Percentiles rank a stretch among this genome's conserved stretches.
These are phyloP conservation scores for Fusarium veterinarium DNA, from an alignment of 2,329 filamentous ascomycete species.

Conservation along the genomic window DNA sequence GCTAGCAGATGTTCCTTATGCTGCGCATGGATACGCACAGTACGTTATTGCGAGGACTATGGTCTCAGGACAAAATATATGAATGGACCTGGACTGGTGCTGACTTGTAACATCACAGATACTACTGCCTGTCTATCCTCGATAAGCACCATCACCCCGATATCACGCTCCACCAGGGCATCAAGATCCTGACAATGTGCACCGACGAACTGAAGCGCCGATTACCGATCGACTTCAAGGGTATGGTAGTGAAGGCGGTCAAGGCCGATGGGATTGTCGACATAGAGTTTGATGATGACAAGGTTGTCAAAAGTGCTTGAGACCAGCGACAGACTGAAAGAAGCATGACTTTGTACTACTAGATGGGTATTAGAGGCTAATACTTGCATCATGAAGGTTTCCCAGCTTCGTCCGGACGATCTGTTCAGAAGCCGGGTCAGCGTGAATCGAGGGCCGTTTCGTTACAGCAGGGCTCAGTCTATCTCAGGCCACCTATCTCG, in stretches of 20 bases:
- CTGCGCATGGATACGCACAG: slow-evolving; percentile 98
- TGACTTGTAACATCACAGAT: slow-evolving; percentile 62
- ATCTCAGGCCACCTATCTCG: not conserved
- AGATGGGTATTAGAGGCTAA: slow-evolving; percentile 44
- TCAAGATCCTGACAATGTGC: slow-evolving; percentile 94
- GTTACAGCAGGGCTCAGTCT: not conserved
- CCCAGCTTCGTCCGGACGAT: slow-evolving; percentile 8
- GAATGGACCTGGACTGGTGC: slow-evolving; percentile 4
- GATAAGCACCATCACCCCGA: slow-evolving; percentile 99
- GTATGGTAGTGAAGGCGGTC: slow-evolving; percentile 91
- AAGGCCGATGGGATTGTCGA: slow-evolving; percentile 93
- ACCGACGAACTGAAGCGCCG: slow-evolving; percentile 96
- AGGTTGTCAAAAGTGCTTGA: slow-evolving; percentile 72
- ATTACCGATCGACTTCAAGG: slow-evolving; percentile 99
- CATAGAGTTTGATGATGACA: slow-evolving; percentile 86
- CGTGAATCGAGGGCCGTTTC: not conserved
- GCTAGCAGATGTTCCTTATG: slow-evolving; percentile 89
- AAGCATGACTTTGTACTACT: slow-evolving; percentile 53
- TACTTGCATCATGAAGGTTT: slow-evolving; percentile 42
- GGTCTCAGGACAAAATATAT: not conserved
- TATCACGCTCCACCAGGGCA: slow-evolving; percentile 87
- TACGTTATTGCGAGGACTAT: slow-evolving; percentile 59
- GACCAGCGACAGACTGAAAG: slow-evolving; percentile 24
- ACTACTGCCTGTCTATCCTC: slow-evolving; percentile 97
- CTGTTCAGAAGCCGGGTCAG: not conserved